Evolutionary conservation across 1,284 basidiomycete genomes (phyloP), one percentile per base, ranked within the genome.

Genomic region (Tetrapyrgos nigripes): DNA sequence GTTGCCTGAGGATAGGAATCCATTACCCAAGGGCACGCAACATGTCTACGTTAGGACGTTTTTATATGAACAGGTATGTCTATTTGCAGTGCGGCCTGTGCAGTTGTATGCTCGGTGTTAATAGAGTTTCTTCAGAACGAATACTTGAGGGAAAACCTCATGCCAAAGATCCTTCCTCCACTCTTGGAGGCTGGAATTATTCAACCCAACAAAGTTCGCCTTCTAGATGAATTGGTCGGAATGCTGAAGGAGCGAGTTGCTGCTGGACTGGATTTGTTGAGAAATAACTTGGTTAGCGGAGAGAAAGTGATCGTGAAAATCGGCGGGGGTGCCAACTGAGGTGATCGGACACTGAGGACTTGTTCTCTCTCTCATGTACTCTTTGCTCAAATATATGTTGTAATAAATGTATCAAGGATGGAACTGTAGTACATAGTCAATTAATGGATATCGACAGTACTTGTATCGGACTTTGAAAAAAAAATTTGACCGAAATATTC

Each of bases 231-330:
- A 50, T 40, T 45, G 11, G 26, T 28, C n/a, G 73, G 82, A 23
- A 62, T 70, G 11, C 66, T 84, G 53, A 68, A 75, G 60, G 75
- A 80, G 27, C 67, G 82, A 33, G 74, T 79, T 9, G 68, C 65
- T 13, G 60, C 58, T 21, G 82, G 78, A 0, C 61, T 82, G 43
- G 74, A 81, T 50, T 62, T 83, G 47, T 59, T 84, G 50, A 73
- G 81, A 57, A 74, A 76, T 37, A 81, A 81, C 62, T 75, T 78
- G 64, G 67, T 83, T 43, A 81, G 79, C 29, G 81, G 82, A 14
- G 79, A 82, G 65, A 84, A 83, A 61, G 71, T 83, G 1, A 66
- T 84, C 4, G 70, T 84, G 1, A 77, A 78, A 59, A 64, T 81
- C 19, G 8, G n/a, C n/a, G n/a, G n/a, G n/a, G 19, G 6, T 40